Conservation (phyloP, 495 filamentous ascomycete species). For the Usnea hakonensis region DNA sequence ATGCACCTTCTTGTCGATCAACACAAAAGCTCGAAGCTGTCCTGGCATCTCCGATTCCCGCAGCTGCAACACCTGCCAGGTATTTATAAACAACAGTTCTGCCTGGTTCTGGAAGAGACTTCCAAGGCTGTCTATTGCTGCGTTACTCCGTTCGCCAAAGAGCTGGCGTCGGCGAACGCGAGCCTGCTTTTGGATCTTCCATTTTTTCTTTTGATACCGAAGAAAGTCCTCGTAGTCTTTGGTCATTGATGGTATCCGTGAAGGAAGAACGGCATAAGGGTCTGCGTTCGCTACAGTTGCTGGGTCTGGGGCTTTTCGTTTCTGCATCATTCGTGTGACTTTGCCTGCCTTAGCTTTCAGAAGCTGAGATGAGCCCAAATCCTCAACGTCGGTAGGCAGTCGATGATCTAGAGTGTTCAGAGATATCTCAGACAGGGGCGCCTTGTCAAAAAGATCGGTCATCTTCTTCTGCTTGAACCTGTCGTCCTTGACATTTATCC, state of each 20-base stretch:
- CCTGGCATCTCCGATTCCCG: constrained; percentile 71
- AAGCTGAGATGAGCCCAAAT: constrained; percentile 62
- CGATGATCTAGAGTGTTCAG: constrained; percentile 59
- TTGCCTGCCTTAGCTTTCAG: constrained; percentile 65
- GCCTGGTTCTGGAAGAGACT: constrained; percentile 86
- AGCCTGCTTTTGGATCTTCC: constrained; percentile 95
- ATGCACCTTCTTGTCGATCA: constrained; percentile 90
- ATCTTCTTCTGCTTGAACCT: constrained; percentile 97
- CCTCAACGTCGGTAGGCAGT: constrained; percentile 69
- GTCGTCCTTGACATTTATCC: constrained; percentile 92
- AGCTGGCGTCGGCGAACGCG: constrained; percentile 79
- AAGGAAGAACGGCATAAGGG: constrained; percentile 76
- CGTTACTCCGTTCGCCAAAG: constrained; percentile 76
- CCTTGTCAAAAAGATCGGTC: constrained; percentile 85
- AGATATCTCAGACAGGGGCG: constrained; percentile 62
- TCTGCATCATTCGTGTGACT: constrained; percentile 57
- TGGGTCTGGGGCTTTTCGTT: constrained; percentile 74
- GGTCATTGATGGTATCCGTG: constrained; percentile 74
- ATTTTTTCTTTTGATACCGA: constrained; percentile 96
- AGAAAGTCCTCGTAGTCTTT: constrained; percentile 87
- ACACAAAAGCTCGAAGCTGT: constrained; percentile 77
- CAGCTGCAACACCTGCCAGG: constrained; percentile 91
- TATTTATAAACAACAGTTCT: constrained; percentile 77
- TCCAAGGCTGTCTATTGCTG: constrained; percentile 65
- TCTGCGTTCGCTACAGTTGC: constrained; percentile 54